Percentiles rank a stretch among this genome's conserved stretches.
Conservation (phyloP, 495 filamentous ascomycete genomes). For the Aspergillus nanangensis region DNA sequence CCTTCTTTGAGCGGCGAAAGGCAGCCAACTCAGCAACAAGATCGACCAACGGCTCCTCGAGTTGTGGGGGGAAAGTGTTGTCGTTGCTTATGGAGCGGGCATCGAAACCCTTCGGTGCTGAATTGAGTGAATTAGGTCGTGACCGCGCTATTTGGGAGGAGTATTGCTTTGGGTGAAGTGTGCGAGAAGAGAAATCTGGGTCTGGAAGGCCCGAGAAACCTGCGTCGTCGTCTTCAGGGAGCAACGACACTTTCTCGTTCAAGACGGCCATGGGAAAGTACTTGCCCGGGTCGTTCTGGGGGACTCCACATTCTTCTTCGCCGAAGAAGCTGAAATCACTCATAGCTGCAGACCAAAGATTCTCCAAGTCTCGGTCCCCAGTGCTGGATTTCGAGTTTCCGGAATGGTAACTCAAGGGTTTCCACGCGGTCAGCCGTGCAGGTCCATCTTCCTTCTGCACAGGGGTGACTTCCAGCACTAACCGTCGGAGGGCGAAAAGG, state of each 20-base stretch:
- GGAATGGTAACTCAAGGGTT: slow-evolving; percentile 31
- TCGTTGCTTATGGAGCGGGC: neutral
- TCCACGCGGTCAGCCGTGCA: slow-evolving; percentile 27
- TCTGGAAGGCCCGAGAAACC: slow-evolving; percentile 9
- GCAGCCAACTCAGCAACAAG: slow-evolving; percentile 45
- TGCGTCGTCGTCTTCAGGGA: slow-evolving; percentile 30
- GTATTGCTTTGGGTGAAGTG: no score
- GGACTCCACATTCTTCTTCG: slow-evolving; percentile 55
- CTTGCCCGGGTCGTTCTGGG: slow-evolving; percentile 35
- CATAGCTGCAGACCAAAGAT: slow-evolving; percentile 55
- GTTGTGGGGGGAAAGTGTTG: neutral
- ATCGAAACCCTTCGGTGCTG: no score
- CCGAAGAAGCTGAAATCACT: slow-evolving; percentile 64
- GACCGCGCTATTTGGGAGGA: no score
- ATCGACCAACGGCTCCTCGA: slow-evolving; percentile 29
- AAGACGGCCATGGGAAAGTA: slow-evolving; percentile 42
- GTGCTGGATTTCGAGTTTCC: slow-evolving; percentile 50
- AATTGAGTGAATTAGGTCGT: no score
- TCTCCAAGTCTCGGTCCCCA: slow-evolving; percentile 56
- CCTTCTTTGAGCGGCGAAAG: slow-evolving; percentile 44
- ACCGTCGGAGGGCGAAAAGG: slow-evolving; percentile 49
- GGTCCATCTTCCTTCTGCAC: slow-evolving; percentile 11
- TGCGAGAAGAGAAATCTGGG: slow-evolving; percentile 8
- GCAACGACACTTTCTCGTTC: slow-evolving; percentile 38
- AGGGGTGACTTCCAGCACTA: slow-evolving; percentile 55